Base-by-base conservation (phyloP, 2,329 filamentous ascomycete genomes). In the Diaporthe sp. region DNA sequence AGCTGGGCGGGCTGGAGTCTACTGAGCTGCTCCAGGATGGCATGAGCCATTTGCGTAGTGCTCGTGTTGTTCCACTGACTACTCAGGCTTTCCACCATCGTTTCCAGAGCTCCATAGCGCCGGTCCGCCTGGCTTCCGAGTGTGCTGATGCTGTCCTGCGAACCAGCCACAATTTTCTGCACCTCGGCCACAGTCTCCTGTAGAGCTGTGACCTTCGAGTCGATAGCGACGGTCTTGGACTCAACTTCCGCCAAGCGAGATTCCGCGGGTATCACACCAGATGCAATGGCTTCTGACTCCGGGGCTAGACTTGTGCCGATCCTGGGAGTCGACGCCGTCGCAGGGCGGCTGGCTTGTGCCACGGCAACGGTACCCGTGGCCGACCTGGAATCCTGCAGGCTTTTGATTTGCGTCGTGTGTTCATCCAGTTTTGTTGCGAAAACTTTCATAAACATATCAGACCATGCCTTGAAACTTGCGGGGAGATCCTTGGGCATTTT, bases 11-110 rank as follows among this genome's bases (percentile, higher is more conserved):
- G 19, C 37, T 67, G 69, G 13, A 77, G 44, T 12, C 49, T 69
- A n/a, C 74, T 73, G 12, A 77, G 31, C n/a, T 77, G 42, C 5
- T 75, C 73, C 61, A 75, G 57, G 15, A 77, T 77, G 42, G 51
- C 57, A 9, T 68, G 46, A 15, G 75, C 73, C 68, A 75, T 55
- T 1, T 77, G 73, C 31, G 28, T 13, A n/a, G 73, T 77, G 28
- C 37, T 65, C 62, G 73, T 15, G 25, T 73, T 77, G 61, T 73
- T 72, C 68, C 71, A 77, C 42, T 77, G 75, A n/a, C 55, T 67
- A 25, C 69, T 67, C 57, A 75, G 61, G 13, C 53, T 71, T 22
- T 70, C 55, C 6, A 73, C 61, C 75, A 75, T 75, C 39, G 39
- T 61, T 39, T 77, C 75, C 12, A 72, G 70, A 8, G 69, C 73